Base-by-base conservation (phyloP, 306 rosid genomes). In the Fagus crenata region DNA sequence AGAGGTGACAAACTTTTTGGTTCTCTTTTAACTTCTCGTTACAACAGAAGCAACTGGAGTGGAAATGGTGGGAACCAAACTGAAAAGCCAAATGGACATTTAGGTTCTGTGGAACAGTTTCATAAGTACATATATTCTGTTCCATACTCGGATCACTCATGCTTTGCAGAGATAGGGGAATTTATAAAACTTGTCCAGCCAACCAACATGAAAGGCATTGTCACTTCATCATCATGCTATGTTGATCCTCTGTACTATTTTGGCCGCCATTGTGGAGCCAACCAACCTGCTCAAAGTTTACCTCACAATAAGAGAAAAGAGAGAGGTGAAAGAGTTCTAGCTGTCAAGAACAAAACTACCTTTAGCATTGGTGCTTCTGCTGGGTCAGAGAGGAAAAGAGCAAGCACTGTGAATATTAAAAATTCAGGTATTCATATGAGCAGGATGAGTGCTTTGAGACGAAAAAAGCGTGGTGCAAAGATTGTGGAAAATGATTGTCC, bases 91-190 rank as follows among this genome's bases (percentile, higher is more conserved):
- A 41, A 13, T 31, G 87, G 53, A 69, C 67, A 69, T 58, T 28
- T 17, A 51, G 82, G 67, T 75, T 80, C 70, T 56, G 79, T 72
- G 0, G 74, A 78, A 63, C 80, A 74, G 84, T 58, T 81, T 75
- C 89, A 89, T 46, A 36, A 89, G 77, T 78, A 86, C 73, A 87
- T 84, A 0, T 87, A 83, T 69, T 61, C 92, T 22, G 96, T 91
- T 67, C 83, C 90, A 7, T 91, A 91, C 81, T 91, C 96, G 41
- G 92, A 91, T 78, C 96, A 91, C 83, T 85, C 96, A 7, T 79
- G 86, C 76, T 91, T 75, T 79, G 55, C 67, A 5, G 96, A 91
- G 89, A 54, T 86, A 40, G 78, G 71, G 83, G 90, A 80, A 42
- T 87, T 91, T 74, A 53, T 91, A 53, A 89, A 88, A 86, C 85